These are phyloP conservation scores for Suhomyces sp. DNA, from an alignment of 805 yeast species.

Conservation along the genomic window DNA sequence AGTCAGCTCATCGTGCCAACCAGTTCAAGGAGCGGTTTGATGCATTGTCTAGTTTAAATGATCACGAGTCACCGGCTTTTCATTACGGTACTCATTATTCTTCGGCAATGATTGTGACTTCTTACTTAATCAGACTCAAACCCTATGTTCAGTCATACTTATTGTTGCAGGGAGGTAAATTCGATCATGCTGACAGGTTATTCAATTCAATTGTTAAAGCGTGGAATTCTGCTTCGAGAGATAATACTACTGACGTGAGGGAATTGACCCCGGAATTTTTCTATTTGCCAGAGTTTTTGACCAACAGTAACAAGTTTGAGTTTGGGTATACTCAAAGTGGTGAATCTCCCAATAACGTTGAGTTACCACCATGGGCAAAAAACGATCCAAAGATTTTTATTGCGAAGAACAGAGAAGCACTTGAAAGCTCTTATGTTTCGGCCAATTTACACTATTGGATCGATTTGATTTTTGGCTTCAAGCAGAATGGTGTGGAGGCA, in stretches of 20 bases:
- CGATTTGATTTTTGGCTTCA: constrained; percentile 77
- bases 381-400: constrained; percentile 73
- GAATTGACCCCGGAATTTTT: constrained; percentile 86
- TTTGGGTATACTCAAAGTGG: constrained; percentile 69
- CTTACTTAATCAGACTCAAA: constrained; percentile 69
- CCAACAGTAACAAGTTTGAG: constrained; percentile 61
- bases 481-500: constrained; percentile 73
- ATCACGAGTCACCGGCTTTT: constrained; percentile 64
- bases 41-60: constrained; percentile 61
- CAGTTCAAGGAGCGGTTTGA: constrained; percentile 71
- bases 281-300: constrained; percentile 74
- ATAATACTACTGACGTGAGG: constrained; percentile 82
- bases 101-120: constrained; percentile 88
- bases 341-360: constrained; percentile 59
- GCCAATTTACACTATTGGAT: constrained; percentile 79
- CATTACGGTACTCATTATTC: constrained; percentile 94
- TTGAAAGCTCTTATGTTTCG: constrained; percentile 80
- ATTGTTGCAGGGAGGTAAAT: constrained; percentile 79
- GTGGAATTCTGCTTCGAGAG: constrained; percentile 76
- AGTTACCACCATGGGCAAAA: constrained; percentile 80
- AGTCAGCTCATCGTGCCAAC: constrained; percentile 52
- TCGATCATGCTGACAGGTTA: constrained; percentile 84
- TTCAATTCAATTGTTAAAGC: constrained; percentile 73
- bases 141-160: constrained; percentile 82
- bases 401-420: constrained; percentile 72